Evolutionary conservation across 208 protist genomes (phyloP).

Genomic region (Lotmaria passim): DNA sequence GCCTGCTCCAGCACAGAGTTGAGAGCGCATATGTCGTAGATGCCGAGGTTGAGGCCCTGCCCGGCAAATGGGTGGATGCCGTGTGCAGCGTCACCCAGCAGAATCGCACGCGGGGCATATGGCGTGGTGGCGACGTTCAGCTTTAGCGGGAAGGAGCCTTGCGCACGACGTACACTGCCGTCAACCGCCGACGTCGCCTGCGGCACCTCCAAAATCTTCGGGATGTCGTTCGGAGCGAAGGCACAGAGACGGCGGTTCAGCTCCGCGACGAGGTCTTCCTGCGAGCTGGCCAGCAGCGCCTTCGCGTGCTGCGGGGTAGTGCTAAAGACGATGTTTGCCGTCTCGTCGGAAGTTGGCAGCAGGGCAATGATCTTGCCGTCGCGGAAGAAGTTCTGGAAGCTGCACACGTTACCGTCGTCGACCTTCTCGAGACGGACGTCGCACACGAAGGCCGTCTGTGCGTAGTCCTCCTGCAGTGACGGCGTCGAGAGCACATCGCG

Average conservation of each 20-base stretch:
- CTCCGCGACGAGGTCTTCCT: slow-evolving; percentile 68
- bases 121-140: slow-evolving; percentile 71
- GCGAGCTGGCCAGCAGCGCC: slow-evolving; percentile 51
- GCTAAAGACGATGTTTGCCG: slow-evolving; percentile 86
- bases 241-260: slow-evolving; percentile 68
- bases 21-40: slow-evolving; percentile 88
- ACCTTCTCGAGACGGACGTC: slow-evolving; percentile 66
- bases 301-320: slow-evolving; percentile 72
- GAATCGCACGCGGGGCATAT: slow-evolving; percentile 64
- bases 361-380: slow-evolving; percentile 87
- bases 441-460: slow-evolving; percentile 84
- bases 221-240: slow-evolving; percentile 80
- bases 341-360: slow-evolving; percentile 77
- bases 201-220: slow-evolving; percentile 71
- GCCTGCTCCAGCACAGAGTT: slow-evolving; percentile 64
- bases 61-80: slow-evolving; percentile 93
- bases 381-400: slow-evolving; percentile 90
- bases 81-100: slow-evolving; percentile 91
- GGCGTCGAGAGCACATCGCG: slow-evolving; percentile 63
- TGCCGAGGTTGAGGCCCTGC: slow-evolving; percentile 92
- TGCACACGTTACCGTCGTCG: slow-evolving; percentile 82
- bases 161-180: slow-evolving; percentile 48
- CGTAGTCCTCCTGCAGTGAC: slow-evolving; percentile 81
- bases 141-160: slow-evolving; percentile 77
- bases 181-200: slow-evolving; percentile 42